phyloP scores from a whole-genome alignment of 352 stramenopile species.

The Globisporangium polare region DNA sequence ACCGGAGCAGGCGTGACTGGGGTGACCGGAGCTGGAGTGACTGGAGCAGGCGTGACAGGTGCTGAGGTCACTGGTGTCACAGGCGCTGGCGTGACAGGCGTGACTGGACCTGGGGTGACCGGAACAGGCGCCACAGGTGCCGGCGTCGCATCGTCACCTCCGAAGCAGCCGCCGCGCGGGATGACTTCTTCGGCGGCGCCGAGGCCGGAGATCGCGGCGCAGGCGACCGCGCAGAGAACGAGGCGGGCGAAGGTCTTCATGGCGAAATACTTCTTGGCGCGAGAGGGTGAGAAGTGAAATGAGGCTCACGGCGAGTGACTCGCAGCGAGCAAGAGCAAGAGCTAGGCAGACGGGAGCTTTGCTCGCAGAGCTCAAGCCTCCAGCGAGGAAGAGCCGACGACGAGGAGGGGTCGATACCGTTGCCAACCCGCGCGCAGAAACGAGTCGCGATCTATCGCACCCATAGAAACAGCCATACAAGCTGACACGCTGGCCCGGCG shows the following conservation, averaged over 20 bases:
- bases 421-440: constrained; percentile 4
- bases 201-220: constrained; percentile 1
- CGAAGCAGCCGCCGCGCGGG: constrained; percentile 9
- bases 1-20: neutral
- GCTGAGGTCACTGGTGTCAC: neutral
- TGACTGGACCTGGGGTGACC: constrained; percentile 7
- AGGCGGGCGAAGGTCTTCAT: constrained; percentile 13
- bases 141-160: constrained; percentile 9
- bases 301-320: constrained; percentile 1
- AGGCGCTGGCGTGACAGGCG: neutral
- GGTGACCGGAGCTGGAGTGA: neutral
- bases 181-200: constrained; percentile 9
- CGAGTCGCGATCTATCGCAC: neutral
- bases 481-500: constrained; percentile 5
- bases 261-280: constrained; percentile 13
- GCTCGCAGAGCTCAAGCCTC: neutral
- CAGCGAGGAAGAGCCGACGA: neutral
- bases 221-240: constrained; percentile 12
- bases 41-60: neutral
- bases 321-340: neutral
- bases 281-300: constrained; percentile 11
- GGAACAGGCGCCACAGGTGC: neutral
- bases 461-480: constrained; percentile 5
- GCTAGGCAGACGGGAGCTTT: neutral
- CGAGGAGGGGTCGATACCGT: neutral